A percentile compares a stretch with the other conserved stretches of the same genome.
Conservation (phyloP, 176 grass and related monocot genomes). For the Ensete glaucum region DNA sequence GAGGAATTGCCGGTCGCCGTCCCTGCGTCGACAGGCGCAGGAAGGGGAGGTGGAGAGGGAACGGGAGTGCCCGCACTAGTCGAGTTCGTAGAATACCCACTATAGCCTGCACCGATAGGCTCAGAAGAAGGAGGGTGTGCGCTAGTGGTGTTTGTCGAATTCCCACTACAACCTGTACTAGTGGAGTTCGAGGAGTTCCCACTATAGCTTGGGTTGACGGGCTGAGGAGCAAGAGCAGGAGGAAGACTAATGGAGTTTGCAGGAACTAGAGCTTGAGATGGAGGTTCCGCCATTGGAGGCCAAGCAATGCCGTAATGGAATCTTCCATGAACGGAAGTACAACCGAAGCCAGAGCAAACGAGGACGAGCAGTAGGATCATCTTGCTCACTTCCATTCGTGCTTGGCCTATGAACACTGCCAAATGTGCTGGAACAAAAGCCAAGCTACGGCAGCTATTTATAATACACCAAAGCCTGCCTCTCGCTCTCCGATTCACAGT, state of each 20-base stretch:
- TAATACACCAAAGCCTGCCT: not conserved
- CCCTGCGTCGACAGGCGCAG: not conserved
- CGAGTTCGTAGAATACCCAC: constrained; percentile 4
- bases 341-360: constrained; percentile 24
- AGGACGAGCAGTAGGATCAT: constrained; percentile 21
- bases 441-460: not conserved
- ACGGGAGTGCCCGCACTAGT: not conserved
- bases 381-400: constrained; percentile 34
- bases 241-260: not conserved
- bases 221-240: constrained; percentile 2
- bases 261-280: not conserved
- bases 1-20: not conserved
- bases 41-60: constrained; percentile 9
- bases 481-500: not conserved
- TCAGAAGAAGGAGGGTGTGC: not conserved
- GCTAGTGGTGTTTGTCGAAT: not conserved
- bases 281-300: constrained; percentile 27
- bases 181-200: not conserved
- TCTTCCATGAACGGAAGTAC: constrained; percentile 22
- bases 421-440: not conserved
- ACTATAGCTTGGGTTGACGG: not conserved
- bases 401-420: not conserved
- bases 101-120: not conserved
- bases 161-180: not conserved
- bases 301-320: constrained; percentile 19